phyloP scores from a whole-genome alignment of 2,329 filamentous ascomycete species.

The Sclerotinia trifoliorum region DNA sequence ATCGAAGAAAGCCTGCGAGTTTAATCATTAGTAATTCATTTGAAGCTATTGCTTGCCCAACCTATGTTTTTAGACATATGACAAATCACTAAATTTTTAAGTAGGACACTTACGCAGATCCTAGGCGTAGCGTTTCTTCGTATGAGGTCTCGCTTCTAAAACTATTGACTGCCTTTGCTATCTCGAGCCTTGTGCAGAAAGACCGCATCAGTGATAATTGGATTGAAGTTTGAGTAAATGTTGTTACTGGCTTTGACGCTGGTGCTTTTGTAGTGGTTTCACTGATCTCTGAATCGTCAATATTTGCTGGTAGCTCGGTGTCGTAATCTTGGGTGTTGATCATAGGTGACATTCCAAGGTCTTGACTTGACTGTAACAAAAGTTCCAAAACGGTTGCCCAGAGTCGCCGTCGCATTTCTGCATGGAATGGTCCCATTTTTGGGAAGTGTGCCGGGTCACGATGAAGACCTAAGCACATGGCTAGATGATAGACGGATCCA shows the following conservation, averaged over 20 bases:
- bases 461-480: constrained; percentile 58
- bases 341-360: constrained; percentile 51
- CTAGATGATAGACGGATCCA: constrained; percentile 50
- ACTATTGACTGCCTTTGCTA: constrained; percentile 49
- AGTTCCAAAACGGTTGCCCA: constrained; percentile 58
- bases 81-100: no score
- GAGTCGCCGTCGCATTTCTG: constrained; percentile 54
- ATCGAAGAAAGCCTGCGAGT: not conserved
- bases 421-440: constrained; percentile 47
- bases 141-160: constrained; percentile 46
- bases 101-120: constrained; percentile 42
- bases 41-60: no score
- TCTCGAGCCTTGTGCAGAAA: constrained; percentile 45
- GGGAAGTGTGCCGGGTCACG: constrained; percentile 53
- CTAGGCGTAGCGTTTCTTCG: constrained; percentile 48
- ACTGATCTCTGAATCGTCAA: constrained; percentile 52
- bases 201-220: constrained; percentile 49
- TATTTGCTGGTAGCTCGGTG: constrained; percentile 49
- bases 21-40: not conserved
- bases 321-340: constrained; percentile 50
- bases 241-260: constrained; percentile 31
- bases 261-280: constrained; percentile 39
- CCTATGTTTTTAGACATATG: no score
- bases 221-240: constrained; percentile 51
- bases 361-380: constrained; percentile 50